Conservation (phyloP, 257 asterid species). For the Lavandula angustifolia region DNA sequence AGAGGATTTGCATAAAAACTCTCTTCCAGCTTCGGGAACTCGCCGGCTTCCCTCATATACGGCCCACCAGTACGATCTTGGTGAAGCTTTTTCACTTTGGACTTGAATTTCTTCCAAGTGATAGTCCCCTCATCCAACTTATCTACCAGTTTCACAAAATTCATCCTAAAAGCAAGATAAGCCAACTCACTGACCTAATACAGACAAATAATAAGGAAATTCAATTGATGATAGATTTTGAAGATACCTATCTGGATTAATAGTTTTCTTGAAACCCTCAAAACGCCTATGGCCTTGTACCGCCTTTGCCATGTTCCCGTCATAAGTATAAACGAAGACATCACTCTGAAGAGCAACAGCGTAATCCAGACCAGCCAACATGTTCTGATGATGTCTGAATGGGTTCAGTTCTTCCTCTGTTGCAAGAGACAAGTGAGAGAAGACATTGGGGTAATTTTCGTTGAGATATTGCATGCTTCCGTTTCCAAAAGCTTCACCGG, state of each 20-base stretch:
- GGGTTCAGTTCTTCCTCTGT: constrained; percentile 69
- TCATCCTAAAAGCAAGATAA: constrained; percentile 55
- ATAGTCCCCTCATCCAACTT: constrained; percentile 68
- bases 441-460: constrained; percentile 74
- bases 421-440: constrained; percentile 73
- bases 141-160: constrained; percentile 79
- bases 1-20: constrained; percentile 90
- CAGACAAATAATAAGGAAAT: not conserved
- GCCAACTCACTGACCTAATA: not conserved
- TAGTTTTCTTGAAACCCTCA: constrained; percentile 85
- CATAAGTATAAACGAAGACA: constrained; percentile 85
- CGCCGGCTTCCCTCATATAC: constrained; percentile 77
- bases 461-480: constrained; percentile 84
- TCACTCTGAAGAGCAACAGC: constrained; percentile 84
- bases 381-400: constrained; percentile 83
- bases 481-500: constrained; percentile 93
- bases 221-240: not conserved
- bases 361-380: constrained; percentile 96
- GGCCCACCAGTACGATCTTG: constrained; percentile 75
- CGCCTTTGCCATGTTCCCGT: constrained; percentile 99
- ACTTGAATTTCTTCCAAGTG: constrained; percentile 78
- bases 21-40: constrained; percentile 91
- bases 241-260: constrained; percentile 77
- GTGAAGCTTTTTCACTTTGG: constrained; percentile 76
- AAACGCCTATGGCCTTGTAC: constrained; percentile 94